Conservation (phyloP, 257 asterid species). For the Solanum chiquidenum region DNA sequence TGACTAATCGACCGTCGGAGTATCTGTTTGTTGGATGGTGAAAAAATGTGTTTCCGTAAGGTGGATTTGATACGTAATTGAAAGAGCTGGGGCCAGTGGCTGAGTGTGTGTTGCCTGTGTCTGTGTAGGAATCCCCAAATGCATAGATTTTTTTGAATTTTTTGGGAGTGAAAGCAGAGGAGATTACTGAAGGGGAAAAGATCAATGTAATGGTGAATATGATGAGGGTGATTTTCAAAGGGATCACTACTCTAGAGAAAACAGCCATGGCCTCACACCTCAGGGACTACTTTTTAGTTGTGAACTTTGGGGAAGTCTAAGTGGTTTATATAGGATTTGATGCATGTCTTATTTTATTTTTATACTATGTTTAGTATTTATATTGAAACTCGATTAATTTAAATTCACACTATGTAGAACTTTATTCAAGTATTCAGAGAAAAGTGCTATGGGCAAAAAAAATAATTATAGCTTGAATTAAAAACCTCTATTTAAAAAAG, state of each 20-base stretch:
- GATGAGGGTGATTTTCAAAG: background rate
- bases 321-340: background rate
- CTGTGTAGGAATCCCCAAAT: constrained; percentile 88
- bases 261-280: background rate
- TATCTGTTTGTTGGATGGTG: constrained; percentile 83
- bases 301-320: background rate
- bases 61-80: constrained; percentile 63
- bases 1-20: constrained; percentile 80
- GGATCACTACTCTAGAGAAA: background rate
- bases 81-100: constrained; percentile 57
- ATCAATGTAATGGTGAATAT: background rate
- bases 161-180: background rate
- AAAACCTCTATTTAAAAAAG: too few relatives aligned
- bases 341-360: background rate
- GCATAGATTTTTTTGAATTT: constrained; percentile 51
- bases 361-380: fast-evolving
- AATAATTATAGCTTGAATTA: too few relatives aligned
- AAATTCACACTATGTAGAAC: fast-evolving
- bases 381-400: too few relatives aligned
- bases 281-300: background rate
- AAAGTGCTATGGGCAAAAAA: too few relatives aligned
- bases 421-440: too few relatives aligned
- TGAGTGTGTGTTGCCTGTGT: constrained; percentile 84
- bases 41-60: constrained; percentile 76
- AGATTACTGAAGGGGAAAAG: background rate